Conservation (phyloP, 2,329 filamentous ascomycete genomes). For the Kalaharituber pfeilii region DNA sequence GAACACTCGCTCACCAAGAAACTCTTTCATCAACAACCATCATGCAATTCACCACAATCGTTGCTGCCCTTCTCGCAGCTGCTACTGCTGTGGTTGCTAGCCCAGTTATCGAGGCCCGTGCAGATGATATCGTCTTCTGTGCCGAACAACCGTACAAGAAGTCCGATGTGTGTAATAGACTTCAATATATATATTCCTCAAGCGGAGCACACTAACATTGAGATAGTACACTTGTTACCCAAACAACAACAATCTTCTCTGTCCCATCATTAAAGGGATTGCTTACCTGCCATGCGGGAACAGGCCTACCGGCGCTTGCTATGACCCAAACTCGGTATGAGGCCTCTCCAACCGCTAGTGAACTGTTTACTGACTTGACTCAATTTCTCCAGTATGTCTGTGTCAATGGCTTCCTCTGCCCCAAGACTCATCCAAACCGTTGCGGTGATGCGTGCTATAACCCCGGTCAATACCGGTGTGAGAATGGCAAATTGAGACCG, state of each 20-base stretch:
- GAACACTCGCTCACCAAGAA: no score
- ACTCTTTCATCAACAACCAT: no score
- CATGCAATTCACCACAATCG: conserved; percentile 2
- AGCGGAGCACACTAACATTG: no score
- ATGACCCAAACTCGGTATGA: conserved; percentile 15
- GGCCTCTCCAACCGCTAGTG: neutral
- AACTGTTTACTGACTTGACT: neutral
- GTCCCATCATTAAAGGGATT: conserved; percentile 10
- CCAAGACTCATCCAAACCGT: conserved; percentile 7
- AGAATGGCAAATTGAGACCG: conserved; percentile 10
- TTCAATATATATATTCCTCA: no score
- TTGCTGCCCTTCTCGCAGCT: conserved; percentile 6
- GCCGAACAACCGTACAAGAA: conserved; percentile 9
- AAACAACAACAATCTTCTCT: conserved; percentile 8
- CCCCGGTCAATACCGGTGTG: conserved; percentile 12
- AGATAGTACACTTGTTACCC: conserved; percentile 18
- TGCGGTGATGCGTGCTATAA: conserved; percentile 16
- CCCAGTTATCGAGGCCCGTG: conserved; percentile 1
- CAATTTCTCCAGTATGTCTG: conserved; percentile 16
- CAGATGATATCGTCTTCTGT: conserved; percentile 1
- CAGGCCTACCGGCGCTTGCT: conserved; percentile 6
- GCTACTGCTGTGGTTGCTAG: neutral
- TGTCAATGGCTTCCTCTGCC: conserved; percentile 13
- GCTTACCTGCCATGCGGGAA: conserved; percentile 13
- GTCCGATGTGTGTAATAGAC: conserved; percentile 3